Base-by-base conservation (phyloP, 2,329 filamentous ascomycete genomes). In the Fusarium azukiicola region DNA sequence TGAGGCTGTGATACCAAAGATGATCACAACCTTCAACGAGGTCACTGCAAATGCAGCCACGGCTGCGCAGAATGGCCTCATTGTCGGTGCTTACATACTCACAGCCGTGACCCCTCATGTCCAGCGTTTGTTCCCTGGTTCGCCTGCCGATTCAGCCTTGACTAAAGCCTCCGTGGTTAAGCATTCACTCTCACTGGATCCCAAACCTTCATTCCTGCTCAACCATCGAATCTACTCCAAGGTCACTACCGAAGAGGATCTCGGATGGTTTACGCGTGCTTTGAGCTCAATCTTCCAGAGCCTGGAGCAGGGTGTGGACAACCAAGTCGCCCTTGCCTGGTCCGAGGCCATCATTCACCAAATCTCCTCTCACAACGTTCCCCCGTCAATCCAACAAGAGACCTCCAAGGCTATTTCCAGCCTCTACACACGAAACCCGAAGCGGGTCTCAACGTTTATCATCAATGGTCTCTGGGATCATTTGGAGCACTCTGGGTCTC, bases 221-320 rank as follows among this genome's bases (percentile, higher is more conserved):
- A 98, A 96, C 82, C 92, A 95, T 46, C 95, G 96, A 76, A 93
- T 98, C 9, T 99, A 98, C 87, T 94, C 95, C 49, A 99, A 98
- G 84, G 84, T 98, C 36, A 91, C 92, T 4, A 88, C 90, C 1
- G 94, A 95, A 72, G 96, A 97, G 69, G 98, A 99, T 82, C 89
- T 97, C 27, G 90, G 89, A 70, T 99, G 98, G 96, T 92, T 96
- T 68, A 89, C 94, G 54, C 93, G 94, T 78, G 95, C 96, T 42
- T 89, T 99, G 66, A 89, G 92, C 21, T 92, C 94, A 38, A 88
- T 95, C 21, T 91, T 94, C 21, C 85, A 90, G 21, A 89, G 90
- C 23, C 85, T 97, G 6, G 87, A 89, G 17, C 89, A 92, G 40
- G 88, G 90, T 17, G 85, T 89, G 7, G 82, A 85, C 11, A 88